Base-by-base conservation (phyloP, 2,329 filamentous ascomycete genomes). In the Sporothrix dimorphospora region DNA sequence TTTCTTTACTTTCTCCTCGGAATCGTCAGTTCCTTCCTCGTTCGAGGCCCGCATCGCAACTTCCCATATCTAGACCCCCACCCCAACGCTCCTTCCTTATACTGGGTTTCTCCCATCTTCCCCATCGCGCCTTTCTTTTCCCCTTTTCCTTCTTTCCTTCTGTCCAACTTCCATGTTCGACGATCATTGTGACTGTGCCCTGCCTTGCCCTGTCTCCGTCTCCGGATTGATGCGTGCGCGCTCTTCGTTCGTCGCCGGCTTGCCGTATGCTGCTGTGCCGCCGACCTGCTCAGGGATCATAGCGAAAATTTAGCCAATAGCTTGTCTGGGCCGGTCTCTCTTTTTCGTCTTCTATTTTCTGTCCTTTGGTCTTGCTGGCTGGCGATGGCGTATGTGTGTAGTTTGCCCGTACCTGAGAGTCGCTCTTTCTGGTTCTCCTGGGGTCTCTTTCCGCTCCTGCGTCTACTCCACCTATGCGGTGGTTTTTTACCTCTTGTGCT, bases 401-500 rank as follows among this genome's bases (percentile, higher is more conserved):
- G 66, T 55, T 69, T 69, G 66, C 51, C 49, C 66, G 68, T 42
- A 47, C 68, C 68, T 21, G 21, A 70, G 24, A 40, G 21, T 70
- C 51, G 51, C 27, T 40, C 24, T 70, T 70, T 61, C 24, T 53
- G 57, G 69, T 71, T 65, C 57, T 57, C 55, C 53, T 71, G 57
- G 55, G 42, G 55, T 53, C 53, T 24, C 69, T 61, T 70, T 49
- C 68, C 55, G 55, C 42, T 42, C 12, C 21, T 71, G 55, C 69
- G 27, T 53, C 42, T 53, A 3, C 30, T 71, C 53, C 53, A 38
- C 53, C 68, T 70, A 27, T 42, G 49, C 53, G 55, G 47, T 55
- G 27, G 65, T 61, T 42, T 42, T 70, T 27, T 57, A 8, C 24
- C 42, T 51, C 24, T 24, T 49, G 11, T 49, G 53, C 57, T 49